Conservation (phyloP, 208 protist species). For the Wallacemonas sp. region DNA sequence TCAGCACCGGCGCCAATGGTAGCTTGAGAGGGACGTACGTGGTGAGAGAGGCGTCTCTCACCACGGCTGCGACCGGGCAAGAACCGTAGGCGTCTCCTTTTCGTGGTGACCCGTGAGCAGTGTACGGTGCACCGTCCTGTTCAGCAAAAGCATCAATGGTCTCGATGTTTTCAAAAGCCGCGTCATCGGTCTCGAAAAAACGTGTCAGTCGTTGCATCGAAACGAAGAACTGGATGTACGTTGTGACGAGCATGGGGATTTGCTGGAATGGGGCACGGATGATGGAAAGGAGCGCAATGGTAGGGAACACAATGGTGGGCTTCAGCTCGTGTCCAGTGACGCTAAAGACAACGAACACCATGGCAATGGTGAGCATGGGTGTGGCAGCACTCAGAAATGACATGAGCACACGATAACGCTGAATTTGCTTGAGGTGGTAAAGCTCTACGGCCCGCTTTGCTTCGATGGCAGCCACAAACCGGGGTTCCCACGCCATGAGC, state of each 20-base stretch:
- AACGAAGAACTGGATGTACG: conserved; percentile 66
- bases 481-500: conserved; percentile 91
- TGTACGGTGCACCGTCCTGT: no score
- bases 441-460: conserved; percentile 50
- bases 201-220: conserved; percentile 66
- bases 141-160: conserved; percentile 31
- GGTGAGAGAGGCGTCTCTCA: conserved; percentile 49
- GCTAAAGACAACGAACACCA: conserved; percentile 58
- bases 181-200: conserved; percentile 70
- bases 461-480: conserved; percentile 54
- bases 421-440: conserved; percentile 31
- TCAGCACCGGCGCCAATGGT: conserved; percentile 32
- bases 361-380: conserved; percentile 57
- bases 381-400: conserved; percentile 50
- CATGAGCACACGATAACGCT: conserved; percentile 30
- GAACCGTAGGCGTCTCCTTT: no score
- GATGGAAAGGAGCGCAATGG: conserved; percentile 26
- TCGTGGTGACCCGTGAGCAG: no score
- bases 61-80: conserved; percentile 34
- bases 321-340: conserved; percentile 51
- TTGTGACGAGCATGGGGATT: conserved; percentile 69
- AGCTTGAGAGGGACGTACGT: conserved; percentile 64
- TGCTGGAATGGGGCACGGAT: conserved; percentile 61
- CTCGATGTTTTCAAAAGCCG: conserved; percentile 20
- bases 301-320: conserved; percentile 56